phyloP scores from a whole-genome alignment of 805 yeast genomes.

The Pichia eremophila region DNA sequence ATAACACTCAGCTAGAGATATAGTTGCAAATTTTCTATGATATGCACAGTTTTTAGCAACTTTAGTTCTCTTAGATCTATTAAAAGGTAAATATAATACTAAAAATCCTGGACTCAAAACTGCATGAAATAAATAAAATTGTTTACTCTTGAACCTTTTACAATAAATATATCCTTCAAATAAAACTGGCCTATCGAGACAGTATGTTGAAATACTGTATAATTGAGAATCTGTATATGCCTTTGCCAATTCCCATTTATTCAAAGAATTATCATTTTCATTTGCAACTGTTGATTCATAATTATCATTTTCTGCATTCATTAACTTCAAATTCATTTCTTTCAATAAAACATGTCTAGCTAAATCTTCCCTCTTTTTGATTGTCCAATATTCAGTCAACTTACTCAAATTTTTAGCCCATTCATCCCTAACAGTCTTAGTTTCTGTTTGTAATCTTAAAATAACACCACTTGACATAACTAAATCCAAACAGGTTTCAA shows the following conservation, averaged over 20 bases:
- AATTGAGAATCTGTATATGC: constrained; percentile 44
- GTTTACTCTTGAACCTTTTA: constrained; percentile 59
- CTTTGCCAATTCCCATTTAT: constrained; percentile 45
- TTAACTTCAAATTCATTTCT: constrained; percentile 33
- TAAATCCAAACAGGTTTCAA: constrained; percentile 47
- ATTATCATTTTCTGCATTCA: constrained; percentile 42
- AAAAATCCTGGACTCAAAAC: constrained; percentile 65
- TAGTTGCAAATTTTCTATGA: constrained; percentile 44
- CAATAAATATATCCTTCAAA: constrained; percentile 60
- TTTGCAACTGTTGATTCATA: constrained; percentile 46
- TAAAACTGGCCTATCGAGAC: constrained; percentile 52
- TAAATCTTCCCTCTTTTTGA: constrained; percentile 33
- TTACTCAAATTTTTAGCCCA: constrained; percentile 53
- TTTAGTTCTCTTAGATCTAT: constrained; percentile 35
- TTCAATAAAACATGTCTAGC: constrained; percentile 29
- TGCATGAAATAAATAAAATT: constrained; percentile 52
- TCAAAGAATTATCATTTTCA: constrained; percentile 13
- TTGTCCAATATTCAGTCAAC: constrained; percentile 51
- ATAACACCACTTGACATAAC: constrained; percentile 35
- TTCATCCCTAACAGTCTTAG: constrained; percentile 37
- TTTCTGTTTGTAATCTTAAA: constrained; percentile 49
- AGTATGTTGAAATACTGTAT: constrained; percentile 46
- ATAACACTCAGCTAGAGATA: constrained; percentile 62
- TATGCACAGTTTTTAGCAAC: constrained; percentile 37
- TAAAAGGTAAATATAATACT: constrained; percentile 43